Conservation (phyloP, 352 stramenopile species). For the Globisporangium megalacanthum region DNA sequence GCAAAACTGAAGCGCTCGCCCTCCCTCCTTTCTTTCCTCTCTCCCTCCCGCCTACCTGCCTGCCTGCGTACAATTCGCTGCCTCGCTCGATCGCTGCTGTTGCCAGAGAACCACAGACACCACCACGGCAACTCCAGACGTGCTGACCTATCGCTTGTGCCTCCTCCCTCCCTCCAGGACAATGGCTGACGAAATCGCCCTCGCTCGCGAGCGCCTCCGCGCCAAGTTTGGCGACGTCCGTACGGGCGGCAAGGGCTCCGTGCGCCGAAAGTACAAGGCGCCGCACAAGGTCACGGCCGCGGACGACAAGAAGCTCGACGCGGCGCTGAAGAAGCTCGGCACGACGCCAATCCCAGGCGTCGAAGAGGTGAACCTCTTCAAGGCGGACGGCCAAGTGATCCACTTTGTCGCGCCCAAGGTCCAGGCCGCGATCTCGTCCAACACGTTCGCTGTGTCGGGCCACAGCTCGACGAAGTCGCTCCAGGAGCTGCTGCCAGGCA, state of each 20-base stretch:
- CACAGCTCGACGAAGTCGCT: constrained; percentile 95
- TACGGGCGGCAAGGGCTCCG: constrained; percentile 95
- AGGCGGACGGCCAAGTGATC: constrained; percentile 98
- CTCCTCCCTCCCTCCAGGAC: background rate
- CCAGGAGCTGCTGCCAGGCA: constrained; percentile 96
- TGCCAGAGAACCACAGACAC: background rate
- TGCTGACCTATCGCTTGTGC: background rate
- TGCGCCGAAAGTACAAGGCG: constrained; percentile 96
- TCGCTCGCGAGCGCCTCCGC: constrained; percentile 79
- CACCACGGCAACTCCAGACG: background rate
- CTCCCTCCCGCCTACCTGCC: no score
- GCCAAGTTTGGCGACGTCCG: constrained; percentile 85
- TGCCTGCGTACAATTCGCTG: no score
- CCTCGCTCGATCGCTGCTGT: no score
- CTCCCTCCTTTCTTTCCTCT: no score
- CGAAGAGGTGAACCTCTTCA: constrained; percentile 99
- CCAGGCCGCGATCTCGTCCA: constrained; percentile 95
- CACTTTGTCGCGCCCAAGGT: constrained; percentile 98
- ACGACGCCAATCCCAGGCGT: constrained; percentile 98
- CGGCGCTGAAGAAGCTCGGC: constrained; percentile 97
- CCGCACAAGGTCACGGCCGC: constrained; percentile 89
- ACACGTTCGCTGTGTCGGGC: constrained; percentile 98
- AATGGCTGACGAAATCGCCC: constrained; percentile 89
- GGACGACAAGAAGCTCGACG: constrained; percentile 98
- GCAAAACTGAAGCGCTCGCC: no score